Conservation (phyloP, 2,329 filamentous ascomycete species). For the Trichoderma lentiforme region DNA sequence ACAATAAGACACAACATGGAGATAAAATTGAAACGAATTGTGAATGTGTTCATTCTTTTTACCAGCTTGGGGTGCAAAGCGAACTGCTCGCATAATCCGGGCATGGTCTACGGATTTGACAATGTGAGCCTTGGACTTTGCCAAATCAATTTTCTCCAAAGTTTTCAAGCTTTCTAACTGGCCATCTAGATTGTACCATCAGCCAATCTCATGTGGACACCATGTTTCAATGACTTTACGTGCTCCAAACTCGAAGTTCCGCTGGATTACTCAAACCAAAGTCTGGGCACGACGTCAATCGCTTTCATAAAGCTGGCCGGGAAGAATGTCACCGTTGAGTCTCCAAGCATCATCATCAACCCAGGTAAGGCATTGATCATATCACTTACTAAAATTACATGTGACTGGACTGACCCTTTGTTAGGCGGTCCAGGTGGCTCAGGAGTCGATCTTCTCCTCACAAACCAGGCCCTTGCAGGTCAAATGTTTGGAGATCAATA, state of each 20-base stretch:
- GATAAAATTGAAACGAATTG: not conserved
- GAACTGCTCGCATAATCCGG: not conserved
- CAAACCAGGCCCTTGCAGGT: not conserved
- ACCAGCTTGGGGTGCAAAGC: not conserved
- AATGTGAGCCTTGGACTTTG: not conserved
- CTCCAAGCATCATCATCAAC: not conserved
- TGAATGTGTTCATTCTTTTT: not conserved
- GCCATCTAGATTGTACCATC: not conserved
- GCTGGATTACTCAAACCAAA: not conserved
- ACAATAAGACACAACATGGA: not conserved
- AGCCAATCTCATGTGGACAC: not conserved
- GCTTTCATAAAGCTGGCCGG: not conserved
- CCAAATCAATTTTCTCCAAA: not conserved
- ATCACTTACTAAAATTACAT: not conserved
- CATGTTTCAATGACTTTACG: not conserved
- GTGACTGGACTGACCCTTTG: not conserved
- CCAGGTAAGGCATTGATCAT: not conserved
- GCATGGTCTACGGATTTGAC: not conserved
- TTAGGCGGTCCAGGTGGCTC: slow-evolving; percentile 4
- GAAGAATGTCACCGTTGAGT: not conserved
- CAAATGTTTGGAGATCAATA: not conserved
- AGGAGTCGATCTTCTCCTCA: not conserved
- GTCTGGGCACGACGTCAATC: not conserved
- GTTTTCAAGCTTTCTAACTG: not conserved
- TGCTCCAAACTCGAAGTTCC: not conserved